These are phyloP conservation scores for Trichosporon ovoides DNA, from an alignment of 1,284 basidiomycete species.

Conservation along the genomic window DNA sequence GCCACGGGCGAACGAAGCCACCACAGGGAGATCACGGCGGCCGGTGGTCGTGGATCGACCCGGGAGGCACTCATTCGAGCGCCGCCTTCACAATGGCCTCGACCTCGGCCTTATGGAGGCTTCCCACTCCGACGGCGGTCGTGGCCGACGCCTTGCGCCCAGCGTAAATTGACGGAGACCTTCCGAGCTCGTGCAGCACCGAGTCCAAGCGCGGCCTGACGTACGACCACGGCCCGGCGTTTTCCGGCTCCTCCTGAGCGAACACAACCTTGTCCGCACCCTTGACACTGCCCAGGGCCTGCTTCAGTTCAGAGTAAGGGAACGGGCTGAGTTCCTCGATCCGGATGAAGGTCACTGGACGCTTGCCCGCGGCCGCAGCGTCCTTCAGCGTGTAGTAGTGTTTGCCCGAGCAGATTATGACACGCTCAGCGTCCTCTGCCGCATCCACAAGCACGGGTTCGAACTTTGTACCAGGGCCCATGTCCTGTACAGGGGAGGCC, in stretches of 20 bases:
- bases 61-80: conserved; percentile 16
- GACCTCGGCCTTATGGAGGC: conserved; percentile 63
- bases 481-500: conserved; percentile 61
- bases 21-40: no score
- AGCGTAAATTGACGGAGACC: conserved; percentile 53
- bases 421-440: conserved; percentile 25
- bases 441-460: conserved; percentile 63
- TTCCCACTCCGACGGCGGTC: conserved; percentile 71
- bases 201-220: conserved; percentile 57
- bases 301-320: conserved; percentile 60
- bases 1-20: no score
- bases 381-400: conserved; percentile 78
- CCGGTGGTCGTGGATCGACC: no score
- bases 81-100: conserved; percentile 57
- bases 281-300: conserved; percentile 46
- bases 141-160: conserved; percentile 68
- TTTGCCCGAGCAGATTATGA: conserved; percentile 63
- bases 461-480: conserved; percentile 63
- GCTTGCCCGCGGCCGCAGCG: conserved; percentile 53
- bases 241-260: conserved; percentile 80
- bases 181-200: conserved; percentile 51
- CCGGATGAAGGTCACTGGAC: conserved; percentile 55
- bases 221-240: conserved; percentile 73
- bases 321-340: conserved; percentile 81
- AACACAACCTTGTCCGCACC: conserved; percentile 55